Percentiles rank a stretch among this genome's conserved stretches.
Conservation (phyloP, 129 eudicot species). For the Glebionis coronaria region DNA sequence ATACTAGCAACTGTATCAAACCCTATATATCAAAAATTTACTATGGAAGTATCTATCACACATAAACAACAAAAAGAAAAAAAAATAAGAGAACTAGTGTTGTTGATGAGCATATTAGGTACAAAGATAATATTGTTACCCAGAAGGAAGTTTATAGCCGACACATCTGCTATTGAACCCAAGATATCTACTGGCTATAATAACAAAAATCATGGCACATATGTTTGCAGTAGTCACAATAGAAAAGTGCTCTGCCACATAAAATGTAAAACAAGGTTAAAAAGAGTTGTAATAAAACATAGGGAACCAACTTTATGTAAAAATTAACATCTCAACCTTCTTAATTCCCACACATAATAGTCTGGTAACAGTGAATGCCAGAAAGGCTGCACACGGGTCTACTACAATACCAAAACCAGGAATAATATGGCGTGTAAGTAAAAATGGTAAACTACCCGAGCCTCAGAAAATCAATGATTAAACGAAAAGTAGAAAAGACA, state of each 20-base stretch:
- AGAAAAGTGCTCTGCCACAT: conserved; percentile 62
- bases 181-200: conserved; percentile 82
- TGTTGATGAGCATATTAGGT: conserved; percentile 11
- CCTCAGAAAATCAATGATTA: conserved; percentile 94
- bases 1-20: conserved; percentile 98
- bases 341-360: conserved; percentile 88
- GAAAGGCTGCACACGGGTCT: conserved; percentile 89
- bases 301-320: background rate
- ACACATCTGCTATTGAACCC: conserved; percentile 88
- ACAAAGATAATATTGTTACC: conserved; percentile 41
- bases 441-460: conserved; percentile 65
- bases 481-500: too few species aligned
- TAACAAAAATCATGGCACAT: conserved; percentile 81
- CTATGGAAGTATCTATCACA: conserved; percentile 77
- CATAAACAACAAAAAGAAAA: conserved; percentile 9
- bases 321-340: conserved; percentile 58
- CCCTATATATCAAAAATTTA: conserved; percentile 90
- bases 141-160: conserved; percentile 78
- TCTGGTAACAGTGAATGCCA: conserved; percentile 74
- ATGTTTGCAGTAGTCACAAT: conserved; percentile 71
- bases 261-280: conserved; percentile 9
- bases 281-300: background rate
- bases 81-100: background rate
- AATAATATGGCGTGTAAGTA: conserved; percentile 77
- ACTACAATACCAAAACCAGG: conserved; percentile 70